A percentile compares a stretch with the other conserved stretches of the same genome.
These are phyloP conservation scores for Colletotrichum sp. DNA, from an alignment of 2,329 filamentous ascomycete genomes.

Conservation along the genomic window DNA sequence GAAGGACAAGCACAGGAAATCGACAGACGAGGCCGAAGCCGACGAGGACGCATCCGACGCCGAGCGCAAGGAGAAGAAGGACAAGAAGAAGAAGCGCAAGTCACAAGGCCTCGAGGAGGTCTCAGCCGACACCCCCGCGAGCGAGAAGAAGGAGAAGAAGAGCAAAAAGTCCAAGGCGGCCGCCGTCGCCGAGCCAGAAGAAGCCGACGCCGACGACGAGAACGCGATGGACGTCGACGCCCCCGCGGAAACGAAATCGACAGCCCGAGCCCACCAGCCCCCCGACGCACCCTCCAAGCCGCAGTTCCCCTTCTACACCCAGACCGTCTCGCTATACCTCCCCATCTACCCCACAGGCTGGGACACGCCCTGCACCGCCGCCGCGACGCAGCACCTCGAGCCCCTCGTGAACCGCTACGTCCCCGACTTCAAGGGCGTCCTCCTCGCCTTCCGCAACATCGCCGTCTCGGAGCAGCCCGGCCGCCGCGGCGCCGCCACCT, in stretches of 20 bases:
- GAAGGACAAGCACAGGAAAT: slow-evolving; percentile 15
- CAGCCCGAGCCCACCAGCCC: slow-evolving; percentile 39
- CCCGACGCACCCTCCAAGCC: slow-evolving; percentile 41
- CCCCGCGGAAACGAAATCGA: slow-evolving; percentile 29
- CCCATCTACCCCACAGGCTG: slow-evolving; percentile 75
- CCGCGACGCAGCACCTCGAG: slow-evolving; percentile 76
- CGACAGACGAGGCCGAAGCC: slow-evolving; percentile 17
- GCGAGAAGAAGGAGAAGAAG: slow-evolving; percentile 27
- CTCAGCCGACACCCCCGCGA: not conserved
- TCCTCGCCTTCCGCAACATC: slow-evolving; percentile 75
- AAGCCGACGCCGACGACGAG: slow-evolving; percentile 19
- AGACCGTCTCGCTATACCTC: slow-evolving; percentile 82
- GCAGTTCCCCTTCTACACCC: slow-evolving; percentile 75
- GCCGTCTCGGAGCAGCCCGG: slow-evolving; percentile 66
- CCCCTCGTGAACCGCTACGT: slow-evolving; percentile 81
- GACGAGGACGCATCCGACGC: slow-evolving; percentile 28
- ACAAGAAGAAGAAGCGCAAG: slow-evolving; percentile 38
- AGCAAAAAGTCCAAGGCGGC: slow-evolving; percentile 27
- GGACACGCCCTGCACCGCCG: slow-evolving; percentile 70
- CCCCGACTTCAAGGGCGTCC: slow-evolving; percentile 72
- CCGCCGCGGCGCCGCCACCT: slow-evolving; percentile 46
- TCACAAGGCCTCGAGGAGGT: slow-evolving; percentile 23
- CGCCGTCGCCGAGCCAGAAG: slow-evolving; percentile 20
- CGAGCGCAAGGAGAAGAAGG: slow-evolving; percentile 36
- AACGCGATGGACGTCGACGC: slow-evolving; percentile 46